A percentile compares a stretch with the other conserved stretches of the same genome.
Conservation (phyloP, 75 land plant species). For the Sequoia sempervirens region DNA sequence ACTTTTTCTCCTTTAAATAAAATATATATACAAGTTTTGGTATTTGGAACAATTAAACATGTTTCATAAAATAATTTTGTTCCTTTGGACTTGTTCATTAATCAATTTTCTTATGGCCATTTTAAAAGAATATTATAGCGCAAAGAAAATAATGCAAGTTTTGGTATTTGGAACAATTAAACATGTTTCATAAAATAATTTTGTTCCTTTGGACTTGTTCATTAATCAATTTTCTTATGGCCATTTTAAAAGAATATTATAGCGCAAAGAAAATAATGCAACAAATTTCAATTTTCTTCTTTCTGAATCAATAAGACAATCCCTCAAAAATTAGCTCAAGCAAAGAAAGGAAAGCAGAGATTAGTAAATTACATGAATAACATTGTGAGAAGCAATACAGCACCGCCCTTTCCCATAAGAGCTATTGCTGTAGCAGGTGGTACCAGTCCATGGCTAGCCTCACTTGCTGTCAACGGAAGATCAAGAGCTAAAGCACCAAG, state of each 20-base stretch:
- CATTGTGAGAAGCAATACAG: slow-evolving; percentile 94
- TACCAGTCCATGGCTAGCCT: slow-evolving; percentile 86
- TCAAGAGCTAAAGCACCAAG: slow-evolving; percentile 97
- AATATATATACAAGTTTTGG: neutral
- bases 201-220: neutral
- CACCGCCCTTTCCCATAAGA: slow-evolving; percentile 90
- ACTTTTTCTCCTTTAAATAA: neutral
- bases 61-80: neutral
- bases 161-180: neutral
- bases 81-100: neutral
- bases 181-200: neutral
- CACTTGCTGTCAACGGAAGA: slow-evolving; percentile 74
- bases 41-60: neutral
- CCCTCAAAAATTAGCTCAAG: neutral
- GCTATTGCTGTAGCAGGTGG: slow-evolving; percentile 93
- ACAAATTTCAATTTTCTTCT: neutral
- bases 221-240: neutral
- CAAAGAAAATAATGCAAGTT: neutral
- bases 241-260: neutral
- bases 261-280: neutral
- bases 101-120: neutral
- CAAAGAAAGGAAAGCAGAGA: neutral
- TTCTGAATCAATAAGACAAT: neutral
- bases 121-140: neutral
- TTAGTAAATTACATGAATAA: slow-evolving; percentile 70